Percentiles rank a stretch among this genome's conserved stretches.
phyloP scores from a whole-genome alignment of 805 yeast species.

The Saccharomycopsis olivae region DNA sequence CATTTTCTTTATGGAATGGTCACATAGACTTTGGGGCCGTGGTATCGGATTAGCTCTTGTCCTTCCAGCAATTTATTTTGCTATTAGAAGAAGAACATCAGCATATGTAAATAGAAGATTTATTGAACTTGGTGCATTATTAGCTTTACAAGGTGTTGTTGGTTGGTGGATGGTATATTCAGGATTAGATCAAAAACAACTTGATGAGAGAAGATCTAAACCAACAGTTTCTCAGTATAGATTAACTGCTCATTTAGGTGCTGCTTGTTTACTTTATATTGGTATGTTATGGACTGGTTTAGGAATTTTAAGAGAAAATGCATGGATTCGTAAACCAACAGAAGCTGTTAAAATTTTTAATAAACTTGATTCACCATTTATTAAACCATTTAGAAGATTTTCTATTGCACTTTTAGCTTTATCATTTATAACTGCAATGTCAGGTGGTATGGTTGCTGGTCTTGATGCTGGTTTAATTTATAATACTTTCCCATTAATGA shows the following conservation, averaged over 20 bases:
- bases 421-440: slow-evolving; percentile 85
- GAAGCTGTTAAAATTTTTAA: slow-evolving; percentile 43
- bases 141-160: slow-evolving; percentile 90
- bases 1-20: slow-evolving; percentile 97
- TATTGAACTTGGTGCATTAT: slow-evolving; percentile 58
- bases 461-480: slow-evolving; percentile 95
- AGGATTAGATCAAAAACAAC: slow-evolving; percentile 74
- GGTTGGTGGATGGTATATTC: slow-evolving; percentile 99
- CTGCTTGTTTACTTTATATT: slow-evolving; percentile 79
- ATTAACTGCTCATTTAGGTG: slow-evolving; percentile 85
- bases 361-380: slow-evolving; percentile 49
- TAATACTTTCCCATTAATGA: slow-evolving; percentile 96
- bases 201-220: slow-evolving; percentile 72
- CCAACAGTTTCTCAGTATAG: slow-evolving; percentile 98
- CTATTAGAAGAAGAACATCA: slow-evolving; percentile 54
- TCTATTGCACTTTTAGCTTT: slow-evolving; percentile 51
- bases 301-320: slow-evolving; percentile 66
- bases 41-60: slow-evolving; percentile 77
- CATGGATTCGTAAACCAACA: slow-evolving; percentile 56
- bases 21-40: slow-evolving; percentile 87
- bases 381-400: slow-evolving; percentile 45
- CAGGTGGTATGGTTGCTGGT: slow-evolving; percentile 98
- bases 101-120: slow-evolving; percentile 57
- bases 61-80: slow-evolving; percentile 77
- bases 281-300: slow-evolving; percentile 89